phyloP scores from a whole-genome alignment of 192 early-diverging fungal genomes.

The Coemansia asiatica region DNA sequence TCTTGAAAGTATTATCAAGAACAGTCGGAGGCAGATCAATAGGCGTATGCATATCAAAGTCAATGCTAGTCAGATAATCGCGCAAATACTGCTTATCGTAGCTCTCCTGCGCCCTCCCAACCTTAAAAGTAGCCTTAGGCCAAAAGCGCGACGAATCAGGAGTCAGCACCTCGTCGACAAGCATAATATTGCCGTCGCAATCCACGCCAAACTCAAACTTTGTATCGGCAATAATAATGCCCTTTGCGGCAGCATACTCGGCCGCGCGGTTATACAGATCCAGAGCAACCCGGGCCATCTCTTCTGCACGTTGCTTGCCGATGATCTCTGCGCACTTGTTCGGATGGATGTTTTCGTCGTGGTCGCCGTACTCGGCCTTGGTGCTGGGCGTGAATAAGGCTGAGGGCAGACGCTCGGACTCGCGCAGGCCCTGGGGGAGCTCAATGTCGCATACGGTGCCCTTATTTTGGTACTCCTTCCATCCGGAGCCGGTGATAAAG shows the following conservation, averaged over 20 bases:
- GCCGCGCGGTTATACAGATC: slow-evolving; percentile 82
- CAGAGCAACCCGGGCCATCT: slow-evolving; percentile 73
- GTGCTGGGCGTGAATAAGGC: slow-evolving; percentile 97
- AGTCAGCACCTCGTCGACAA: slow-evolving; percentile 97
- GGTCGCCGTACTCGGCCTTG: slow-evolving; percentile 97
- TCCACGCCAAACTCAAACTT: slow-evolving; percentile 99
- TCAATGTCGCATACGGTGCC: slow-evolving; percentile 92
- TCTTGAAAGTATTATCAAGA: slow-evolving; percentile 79
- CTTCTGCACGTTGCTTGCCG: slow-evolving; percentile 72
- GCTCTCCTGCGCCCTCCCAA: slow-evolving; percentile 77
- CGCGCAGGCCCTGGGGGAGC: slow-evolving; percentile 74
- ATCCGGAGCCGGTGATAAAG: slow-evolving; percentile 95
- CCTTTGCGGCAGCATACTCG: slow-evolving; percentile 75
- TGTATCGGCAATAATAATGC: slow-evolving; percentile 99
- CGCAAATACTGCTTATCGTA: slow-evolving; percentile 98
- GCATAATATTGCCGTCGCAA: slow-evolving; percentile 70
- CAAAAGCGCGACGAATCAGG: slow-evolving; percentile 99
- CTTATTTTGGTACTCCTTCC: slow-evolving; percentile 91
- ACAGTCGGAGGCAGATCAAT: slow-evolving; percentile 85
- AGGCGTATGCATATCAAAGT: slow-evolving; percentile 80
- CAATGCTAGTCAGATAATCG: slow-evolving; percentile 84
- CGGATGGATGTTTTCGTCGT: slow-evolving; percentile 99
- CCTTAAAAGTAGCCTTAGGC: slow-evolving; percentile 78
- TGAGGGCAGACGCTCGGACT: slow-evolving; percentile 79
- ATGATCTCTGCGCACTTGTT: slow-evolving; percentile 81